These are phyloP conservation scores for Aspergillus oerlinghausenensis DNA, from an alignment of 2,329 filamentous ascomycete species.

Conservation along the genomic window DNA sequence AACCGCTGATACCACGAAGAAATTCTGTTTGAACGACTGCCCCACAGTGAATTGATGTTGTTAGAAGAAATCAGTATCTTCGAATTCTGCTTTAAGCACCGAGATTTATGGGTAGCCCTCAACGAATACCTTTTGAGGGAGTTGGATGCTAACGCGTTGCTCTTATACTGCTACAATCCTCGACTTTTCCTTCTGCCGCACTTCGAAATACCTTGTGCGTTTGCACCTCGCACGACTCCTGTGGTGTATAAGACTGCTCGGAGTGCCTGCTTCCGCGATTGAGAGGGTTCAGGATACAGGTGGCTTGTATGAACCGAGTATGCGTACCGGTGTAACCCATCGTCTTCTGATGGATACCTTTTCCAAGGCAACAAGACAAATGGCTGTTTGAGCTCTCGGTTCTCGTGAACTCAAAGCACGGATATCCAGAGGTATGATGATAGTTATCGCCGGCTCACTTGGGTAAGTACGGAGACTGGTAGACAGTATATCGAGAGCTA, in stretches of 20 bases:
- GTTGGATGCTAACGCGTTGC: not conserved
- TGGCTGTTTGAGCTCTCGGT: no score
- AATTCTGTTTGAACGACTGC: no score
- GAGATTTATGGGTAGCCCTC: not conserved
- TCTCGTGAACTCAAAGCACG: not conserved
- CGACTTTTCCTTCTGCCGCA: not conserved
- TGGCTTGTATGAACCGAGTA: not conserved
- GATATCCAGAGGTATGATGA: not conserved
- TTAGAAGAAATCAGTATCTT: not conserved
- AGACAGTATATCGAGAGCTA: no score
- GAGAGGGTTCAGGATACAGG: not conserved
- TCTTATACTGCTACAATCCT: not conserved
- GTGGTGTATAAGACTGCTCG: not conserved
- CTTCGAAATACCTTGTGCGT: no score
- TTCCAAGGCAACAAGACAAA: no score
- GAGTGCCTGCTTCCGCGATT: not conserved
- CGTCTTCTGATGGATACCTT: not conserved
- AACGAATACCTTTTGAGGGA: not conserved
- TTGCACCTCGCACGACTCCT: not conserved
- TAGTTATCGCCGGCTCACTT: no score
- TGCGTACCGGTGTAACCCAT: not conserved
- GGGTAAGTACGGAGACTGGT: no score
- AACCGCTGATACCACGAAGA: no score
- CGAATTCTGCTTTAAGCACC: slow-evolving; percentile 1
- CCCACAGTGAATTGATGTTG: no score